Percentiles rank a stretch among this genome's conserved stretches.
Evolutionary conservation across 192 early-diverging fungal genomes (phyloP).

Genomic region (Hyaloraphidium curvatum): DNA sequence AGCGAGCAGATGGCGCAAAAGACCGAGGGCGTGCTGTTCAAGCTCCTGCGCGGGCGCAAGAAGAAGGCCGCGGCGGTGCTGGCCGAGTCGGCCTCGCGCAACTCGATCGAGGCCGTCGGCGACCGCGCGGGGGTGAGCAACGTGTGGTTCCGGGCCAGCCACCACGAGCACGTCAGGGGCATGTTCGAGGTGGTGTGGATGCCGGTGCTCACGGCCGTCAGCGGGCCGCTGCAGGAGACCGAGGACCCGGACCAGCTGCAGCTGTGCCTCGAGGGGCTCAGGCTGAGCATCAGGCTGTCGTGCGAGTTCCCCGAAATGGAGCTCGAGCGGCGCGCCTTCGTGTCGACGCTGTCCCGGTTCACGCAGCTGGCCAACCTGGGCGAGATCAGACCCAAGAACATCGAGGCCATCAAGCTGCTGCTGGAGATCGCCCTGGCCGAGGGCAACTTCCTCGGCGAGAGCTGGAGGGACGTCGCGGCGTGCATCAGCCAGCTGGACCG

Average conservation of each 20-base stretch:
- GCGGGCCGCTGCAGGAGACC: slow-evolving; percentile 64
- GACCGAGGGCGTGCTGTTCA: slow-evolving; percentile 47
- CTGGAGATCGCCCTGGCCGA: slow-evolving; percentile 53
- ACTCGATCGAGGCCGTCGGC: slow-evolving; percentile 27
- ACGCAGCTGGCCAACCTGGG: slow-evolving; percentile 65
- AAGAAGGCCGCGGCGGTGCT: neutral
- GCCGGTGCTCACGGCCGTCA: slow-evolving; percentile 60
- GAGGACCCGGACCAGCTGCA: slow-evolving; percentile 30
- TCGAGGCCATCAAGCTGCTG: slow-evolving; percentile 72
- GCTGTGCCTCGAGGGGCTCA: slow-evolving; percentile 60
- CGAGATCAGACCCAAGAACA: slow-evolving; percentile 77
- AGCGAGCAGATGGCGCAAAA: slow-evolving; percentile 47
- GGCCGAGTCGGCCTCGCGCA: slow-evolving; percentile 16
- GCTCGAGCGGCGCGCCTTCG: slow-evolving; percentile 77
- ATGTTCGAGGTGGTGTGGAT: slow-evolving; percentile 92
- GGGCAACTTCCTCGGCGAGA: slow-evolving; percentile 28
- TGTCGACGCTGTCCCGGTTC: slow-evolving; percentile 72
- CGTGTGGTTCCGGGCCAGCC: slow-evolving; percentile 27
- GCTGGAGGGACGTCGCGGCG: slow-evolving; percentile 70
- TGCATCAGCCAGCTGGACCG: slow-evolving; percentile 74
- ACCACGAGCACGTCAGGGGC: slow-evolving; percentile 68
- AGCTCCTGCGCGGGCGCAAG: slow-evolving; percentile 29
- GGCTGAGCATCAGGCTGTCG: slow-evolving; percentile 56
- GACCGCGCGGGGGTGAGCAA: slow-evolving; percentile 9
- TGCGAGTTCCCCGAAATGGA: slow-evolving; percentile 75